Percentiles rank a stretch among this genome's conserved stretches.
Conservation (phyloP, 2,329 filamentous ascomycete genomes). For the Colletotrichum incanum region DNA sequence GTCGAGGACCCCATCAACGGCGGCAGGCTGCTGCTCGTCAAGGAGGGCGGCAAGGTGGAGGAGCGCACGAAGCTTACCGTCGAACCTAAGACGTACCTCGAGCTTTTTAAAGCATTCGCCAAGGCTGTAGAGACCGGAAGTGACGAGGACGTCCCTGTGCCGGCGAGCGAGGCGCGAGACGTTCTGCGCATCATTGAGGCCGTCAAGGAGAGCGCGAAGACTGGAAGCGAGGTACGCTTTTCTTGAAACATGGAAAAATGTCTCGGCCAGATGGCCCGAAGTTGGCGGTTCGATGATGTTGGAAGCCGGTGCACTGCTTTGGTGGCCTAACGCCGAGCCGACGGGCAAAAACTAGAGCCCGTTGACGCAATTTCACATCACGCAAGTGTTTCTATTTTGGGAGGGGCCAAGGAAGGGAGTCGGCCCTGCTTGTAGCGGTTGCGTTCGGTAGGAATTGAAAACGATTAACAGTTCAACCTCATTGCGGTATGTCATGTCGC, state of each 20-base stretch:
- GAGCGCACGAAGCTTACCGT: constrained; percentile 70
- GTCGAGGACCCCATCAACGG: constrained; percentile 74
- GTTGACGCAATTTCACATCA: constrained; percentile 21
- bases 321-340: constrained; percentile 24
- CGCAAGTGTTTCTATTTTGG: neutral
- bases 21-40: constrained; percentile 67
- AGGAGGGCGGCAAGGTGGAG: constrained; percentile 65
- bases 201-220: constrained; percentile 65
- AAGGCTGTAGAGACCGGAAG: constrained; percentile 63
- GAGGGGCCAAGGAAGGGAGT: neutral
- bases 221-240: constrained; percentile 61
- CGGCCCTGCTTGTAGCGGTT: neutral
- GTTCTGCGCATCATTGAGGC: constrained; percentile 70
- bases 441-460: constrained; percentile 5
- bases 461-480: neutral
- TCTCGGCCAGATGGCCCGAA: neutral
- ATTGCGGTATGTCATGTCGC: neutral
- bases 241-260: constrained; percentile 43
- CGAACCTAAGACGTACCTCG: constrained; percentile 76
- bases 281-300: neutral
- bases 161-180: constrained; percentile 67
- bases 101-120: constrained; percentile 74
- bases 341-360: constrained; percentile 2
- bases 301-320: neutral
- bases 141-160: constrained; percentile 68